A percentile compares a stretch with the other conserved stretches of the same genome.
These are phyloP conservation scores for Tylopilus rubrobrunneus DNA, from an alignment of 768 basidiomycete species.

Conservation along the genomic window DNA sequence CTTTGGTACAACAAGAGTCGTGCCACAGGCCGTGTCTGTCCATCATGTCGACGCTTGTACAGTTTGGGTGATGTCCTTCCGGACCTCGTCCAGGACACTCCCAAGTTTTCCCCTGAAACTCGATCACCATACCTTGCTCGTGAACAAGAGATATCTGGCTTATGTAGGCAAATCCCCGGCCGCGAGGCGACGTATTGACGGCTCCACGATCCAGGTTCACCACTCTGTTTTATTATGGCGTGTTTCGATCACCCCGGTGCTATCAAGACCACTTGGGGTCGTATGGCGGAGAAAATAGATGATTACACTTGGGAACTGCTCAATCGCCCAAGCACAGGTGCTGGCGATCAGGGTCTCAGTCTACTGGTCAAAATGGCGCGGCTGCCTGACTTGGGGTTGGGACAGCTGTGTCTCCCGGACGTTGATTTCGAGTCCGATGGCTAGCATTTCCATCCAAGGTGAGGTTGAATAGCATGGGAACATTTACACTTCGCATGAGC, in stretches of 20 bases:
- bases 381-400: slow-evolving; percentile 68
- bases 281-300: slow-evolving; percentile 63
- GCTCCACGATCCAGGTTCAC: slow-evolving; percentile 51
- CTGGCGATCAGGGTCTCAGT: slow-evolving; percentile 43
- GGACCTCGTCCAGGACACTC: slow-evolving; percentile 36
- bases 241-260: slow-evolving; percentile 60
- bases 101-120: slow-evolving; percentile 13
- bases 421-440: slow-evolving; percentile 23
- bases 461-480: neutral
- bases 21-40: slow-evolving; percentile 64
- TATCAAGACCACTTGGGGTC: slow-evolving; percentile 67
- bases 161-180: slow-evolving; percentile 49
- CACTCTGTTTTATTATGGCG: slow-evolving; percentile 73
- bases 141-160: slow-evolving; percentile 72
- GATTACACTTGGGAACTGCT: slow-evolving; percentile 62
- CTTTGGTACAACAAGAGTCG: slow-evolving; percentile 88
- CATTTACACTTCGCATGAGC: neutral
- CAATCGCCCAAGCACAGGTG: slow-evolving; percentile 38
- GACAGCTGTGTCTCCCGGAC: slow-evolving; percentile 45
- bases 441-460: slow-evolving; percentile 13
- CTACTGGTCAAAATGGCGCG: slow-evolving; percentile 76
- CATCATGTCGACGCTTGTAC: slow-evolving; percentile 73
- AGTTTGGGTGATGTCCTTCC: slow-evolving; percentile 61
- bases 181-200: slow-evolving; percentile 1
- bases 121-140: slow-evolving; percentile 41